Percentiles rank a stretch among this genome's conserved stretches.
These are phyloP conservation scores for Trichophyton rubrum DNA, from an alignment of 2,329 filamentous ascomycete species.

Conservation along the genomic window DNA sequence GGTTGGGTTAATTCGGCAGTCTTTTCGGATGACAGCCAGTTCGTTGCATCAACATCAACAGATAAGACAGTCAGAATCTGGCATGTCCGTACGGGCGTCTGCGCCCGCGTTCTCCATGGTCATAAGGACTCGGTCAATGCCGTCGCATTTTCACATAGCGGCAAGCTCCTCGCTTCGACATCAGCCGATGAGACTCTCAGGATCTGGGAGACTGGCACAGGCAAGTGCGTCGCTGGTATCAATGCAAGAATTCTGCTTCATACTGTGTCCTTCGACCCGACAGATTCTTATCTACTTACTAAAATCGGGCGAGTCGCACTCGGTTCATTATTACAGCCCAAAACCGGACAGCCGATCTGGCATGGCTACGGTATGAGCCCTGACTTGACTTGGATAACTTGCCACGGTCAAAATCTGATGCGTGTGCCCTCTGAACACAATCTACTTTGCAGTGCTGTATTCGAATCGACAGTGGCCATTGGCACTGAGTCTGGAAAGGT, in stretches of 20 bases:
- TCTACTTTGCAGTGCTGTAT: background rate
- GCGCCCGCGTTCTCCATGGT: background rate
- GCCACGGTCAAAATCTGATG: background rate
- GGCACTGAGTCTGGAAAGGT: background rate
- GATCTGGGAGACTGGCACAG: conserved; percentile 60
- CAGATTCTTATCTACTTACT: background rate
- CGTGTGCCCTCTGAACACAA: background rate
- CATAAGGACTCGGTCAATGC: background rate
- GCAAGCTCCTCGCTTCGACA: conserved; percentile 30
- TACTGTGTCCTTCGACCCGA: background rate
- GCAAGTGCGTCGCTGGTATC: background rate
- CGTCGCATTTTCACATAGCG: background rate
- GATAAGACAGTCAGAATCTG: conserved; percentile 2
- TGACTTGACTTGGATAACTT: background rate
- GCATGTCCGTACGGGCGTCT: background rate
- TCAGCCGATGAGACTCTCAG: conserved; percentile 89
- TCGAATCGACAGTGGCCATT: background rate
- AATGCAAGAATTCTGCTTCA: background rate
- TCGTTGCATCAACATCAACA: background rate
- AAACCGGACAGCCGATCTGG: background rate
- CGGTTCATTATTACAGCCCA: background rate
- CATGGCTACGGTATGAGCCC: background rate
- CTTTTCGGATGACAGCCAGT: background rate
- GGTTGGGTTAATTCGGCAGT: background rate
- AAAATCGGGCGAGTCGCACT: background rate